Evolutionary conservation across 345 rosid genomes (phyloP), one percentile per base, ranked within the genome.

Genomic region (Eucalyptus melliodora): DNA sequence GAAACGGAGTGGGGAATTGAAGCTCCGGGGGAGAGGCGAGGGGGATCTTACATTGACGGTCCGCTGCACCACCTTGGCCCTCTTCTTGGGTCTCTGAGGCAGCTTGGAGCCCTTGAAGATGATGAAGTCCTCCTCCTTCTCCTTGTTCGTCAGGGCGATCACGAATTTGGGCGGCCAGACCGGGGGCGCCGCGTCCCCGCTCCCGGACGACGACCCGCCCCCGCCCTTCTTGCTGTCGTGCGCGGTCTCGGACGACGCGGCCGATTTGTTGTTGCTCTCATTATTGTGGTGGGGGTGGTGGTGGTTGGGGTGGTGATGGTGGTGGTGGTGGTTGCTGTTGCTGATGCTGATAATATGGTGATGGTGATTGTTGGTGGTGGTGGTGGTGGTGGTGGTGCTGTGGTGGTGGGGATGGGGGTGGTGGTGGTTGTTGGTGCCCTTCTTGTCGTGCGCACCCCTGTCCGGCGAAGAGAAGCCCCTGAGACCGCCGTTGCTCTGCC

Each of bases 101-200:
- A 94, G 93, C 89, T 94, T 96, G 11, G 98, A 95, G 13, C 98
- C 98, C 90, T 96, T 96, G 89, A 96, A 91, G 50, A 92, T 94
- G 91, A 94, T 40, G 94, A 96, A 96, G 90, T 96, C 98, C 88
- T 96, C 98, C 87, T 96, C 98, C 87, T 96, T 96, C 94, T 96
- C 98, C 91, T 96, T 96, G 90, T 95, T 95, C 17, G 98, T 95
- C 87, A 96, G 90, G 86, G 95, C 95, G 91, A 96, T 95, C 94
- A 92, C 94, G 92, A 96, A 95, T 86, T 95, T 96, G 9, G 96
- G 96, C 37, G 97, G 97, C 97, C 97, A 96, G 13, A 93, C 92
- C 4, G 89, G 51, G 26, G 95, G 90, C 6, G 90, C 90, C 11
- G 88, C 93, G 34, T 94, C 96, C 59, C 95, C 97, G 90, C 96